These are phyloP conservation scores for Diutina pseudorugosa DNA, from an alignment of 1,139 yeast genomes.

Conservation along the genomic window DNA sequence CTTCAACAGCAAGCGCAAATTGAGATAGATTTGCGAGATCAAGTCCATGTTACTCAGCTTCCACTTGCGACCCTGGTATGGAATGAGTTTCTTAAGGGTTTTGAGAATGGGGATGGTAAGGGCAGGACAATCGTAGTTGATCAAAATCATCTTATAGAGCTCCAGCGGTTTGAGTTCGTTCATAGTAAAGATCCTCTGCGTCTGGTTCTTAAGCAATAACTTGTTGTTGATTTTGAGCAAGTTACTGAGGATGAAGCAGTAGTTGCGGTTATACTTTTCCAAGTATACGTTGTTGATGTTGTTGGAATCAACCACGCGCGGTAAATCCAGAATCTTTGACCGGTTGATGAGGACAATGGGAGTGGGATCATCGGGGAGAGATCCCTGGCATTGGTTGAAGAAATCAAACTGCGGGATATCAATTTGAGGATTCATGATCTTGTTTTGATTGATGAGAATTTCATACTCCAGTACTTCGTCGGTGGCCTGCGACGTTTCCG, in stretches of 20 bases:
- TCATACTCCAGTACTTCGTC: constrained; percentile 24
- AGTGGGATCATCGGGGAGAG: constrained; percentile 8
- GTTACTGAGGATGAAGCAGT: constrained; percentile 32
- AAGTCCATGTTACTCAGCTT: constrained; percentile 86
- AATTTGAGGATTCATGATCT: constrained; percentile 34
- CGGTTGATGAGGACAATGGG: constrained; percentile 20
- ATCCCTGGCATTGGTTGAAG: constrained; percentile 24
- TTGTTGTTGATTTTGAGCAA: constrained; percentile 32
- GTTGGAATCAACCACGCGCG: constrained; percentile 15
- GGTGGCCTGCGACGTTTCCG: constrained; percentile 8
- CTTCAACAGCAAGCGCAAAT: constrained; percentile 56
- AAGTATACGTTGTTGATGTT: constrained; percentile 20
- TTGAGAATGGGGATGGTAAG: constrained; percentile 62
- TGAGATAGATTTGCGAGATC: constrained; percentile 75
- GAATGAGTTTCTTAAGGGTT: constrained; percentile 67
- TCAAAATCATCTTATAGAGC: constrained; percentile 27
- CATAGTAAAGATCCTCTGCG: constrained; percentile 42
- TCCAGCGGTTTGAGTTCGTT: constrained; percentile 47
- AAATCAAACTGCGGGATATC: constrained; percentile 28
- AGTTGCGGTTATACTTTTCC: constrained; percentile 26
- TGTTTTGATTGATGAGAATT: constrained; percentile 23
- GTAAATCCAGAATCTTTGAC: constrained; percentile 16
- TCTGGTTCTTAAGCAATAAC: constrained; percentile 31
- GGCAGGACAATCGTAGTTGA: constrained; percentile 46
- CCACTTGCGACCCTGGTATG: constrained; percentile 94